A percentile compares a stretch with the other conserved stretches of the same genome.
Evolutionary conservation across 225 moss, liverwort and hornwort species (phyloP).

Genomic region (Neckera pumila): DNA sequence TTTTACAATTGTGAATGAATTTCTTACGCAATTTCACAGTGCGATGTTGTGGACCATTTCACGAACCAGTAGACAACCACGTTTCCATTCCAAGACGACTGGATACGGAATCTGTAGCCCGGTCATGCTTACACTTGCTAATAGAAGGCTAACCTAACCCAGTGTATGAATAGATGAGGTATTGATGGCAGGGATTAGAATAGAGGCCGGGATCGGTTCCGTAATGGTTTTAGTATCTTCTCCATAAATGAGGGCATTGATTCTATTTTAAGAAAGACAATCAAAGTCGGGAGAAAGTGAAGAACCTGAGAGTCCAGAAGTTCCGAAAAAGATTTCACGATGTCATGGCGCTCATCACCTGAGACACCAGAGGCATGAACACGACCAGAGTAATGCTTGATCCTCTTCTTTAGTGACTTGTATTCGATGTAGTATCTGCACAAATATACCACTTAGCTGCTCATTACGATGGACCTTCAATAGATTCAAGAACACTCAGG

Average conservation of each 20-base stretch:
- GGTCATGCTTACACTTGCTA: neutral
- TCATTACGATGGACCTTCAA: neutral
- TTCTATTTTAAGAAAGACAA: neutral
- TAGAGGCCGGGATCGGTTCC: neutral
- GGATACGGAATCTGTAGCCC: neutral
- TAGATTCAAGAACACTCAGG: neutral
- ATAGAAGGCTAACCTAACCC: neutral
- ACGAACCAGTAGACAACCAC: neutral
- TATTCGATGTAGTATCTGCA: constrained; percentile 55
- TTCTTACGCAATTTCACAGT: neutral
- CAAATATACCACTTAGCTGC: neutral
- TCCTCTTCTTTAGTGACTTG: constrained; percentile 49
- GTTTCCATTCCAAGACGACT: neutral
- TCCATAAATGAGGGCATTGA: neutral
- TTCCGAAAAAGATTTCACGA: constrained; percentile 57
- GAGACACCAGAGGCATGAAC: constrained; percentile 9
- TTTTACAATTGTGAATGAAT: neutral
- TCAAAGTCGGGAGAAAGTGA: neutral
- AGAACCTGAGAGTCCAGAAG: constrained; percentile 60
- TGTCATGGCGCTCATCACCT: constrained; percentile 37
- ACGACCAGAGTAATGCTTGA: constrained; percentile 30
- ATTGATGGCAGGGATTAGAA: neutral
- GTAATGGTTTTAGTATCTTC: too few relatives aligned
- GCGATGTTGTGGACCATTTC: neutral
- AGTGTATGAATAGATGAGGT: neutral